A percentile compares a stretch with the other conserved stretches of the same genome.
phyloP scores from a whole-genome alignment of 768 basidiomycete genomes.

The Lactarius quietus region DNA sequence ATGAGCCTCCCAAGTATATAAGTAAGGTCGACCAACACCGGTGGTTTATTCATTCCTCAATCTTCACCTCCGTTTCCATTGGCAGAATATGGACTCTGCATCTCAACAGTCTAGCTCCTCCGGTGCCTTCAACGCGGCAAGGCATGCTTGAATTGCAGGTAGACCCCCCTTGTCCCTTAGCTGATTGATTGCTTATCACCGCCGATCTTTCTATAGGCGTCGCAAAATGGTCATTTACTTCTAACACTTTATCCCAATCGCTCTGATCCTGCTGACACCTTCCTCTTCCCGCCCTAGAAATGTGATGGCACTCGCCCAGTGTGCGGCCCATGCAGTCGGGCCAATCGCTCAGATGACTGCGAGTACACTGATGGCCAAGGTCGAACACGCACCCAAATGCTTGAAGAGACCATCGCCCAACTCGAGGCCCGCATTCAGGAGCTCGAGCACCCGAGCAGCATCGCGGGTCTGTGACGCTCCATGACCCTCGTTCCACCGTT shows the following conservation, averaged over 20 bases:
- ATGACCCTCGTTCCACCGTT: conserved; percentile 23
- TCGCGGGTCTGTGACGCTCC: conserved; percentile 20
- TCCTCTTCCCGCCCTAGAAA: conserved; percentile 41
- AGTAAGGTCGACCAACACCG: conserved; percentile 5
- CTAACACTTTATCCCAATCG: not conserved
- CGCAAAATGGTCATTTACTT: conserved; percentile 22
- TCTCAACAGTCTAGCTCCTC: conserved; percentile 14
- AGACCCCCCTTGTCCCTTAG: not conserved
- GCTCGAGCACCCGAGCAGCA: conserved; percentile 24
- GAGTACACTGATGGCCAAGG: conserved; percentile 63
- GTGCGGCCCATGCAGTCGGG: conserved; percentile 58
- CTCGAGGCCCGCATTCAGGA: conserved; percentile 48
- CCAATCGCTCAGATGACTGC: conserved; percentile 62
- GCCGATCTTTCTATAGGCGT: conserved; percentile 10
- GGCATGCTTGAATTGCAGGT: conserved; percentile 28
- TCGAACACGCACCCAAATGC: conserved; percentile 52
- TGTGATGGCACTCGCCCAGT: conserved; percentile 61
- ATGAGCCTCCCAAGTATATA: conserved; percentile 13
- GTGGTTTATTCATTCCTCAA: not conserved
- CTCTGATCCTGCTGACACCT: not conserved
- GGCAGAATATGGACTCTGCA: conserved; percentile 15
- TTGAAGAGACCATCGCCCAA: conserved; percentile 56
- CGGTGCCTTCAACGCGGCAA: conserved; percentile 27
- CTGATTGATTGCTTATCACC: not conserved
- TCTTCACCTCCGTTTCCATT: not conserved